phyloP scores from a whole-genome alignment of 139 green algal species.

The Chlamydomonas urium region DNA sequence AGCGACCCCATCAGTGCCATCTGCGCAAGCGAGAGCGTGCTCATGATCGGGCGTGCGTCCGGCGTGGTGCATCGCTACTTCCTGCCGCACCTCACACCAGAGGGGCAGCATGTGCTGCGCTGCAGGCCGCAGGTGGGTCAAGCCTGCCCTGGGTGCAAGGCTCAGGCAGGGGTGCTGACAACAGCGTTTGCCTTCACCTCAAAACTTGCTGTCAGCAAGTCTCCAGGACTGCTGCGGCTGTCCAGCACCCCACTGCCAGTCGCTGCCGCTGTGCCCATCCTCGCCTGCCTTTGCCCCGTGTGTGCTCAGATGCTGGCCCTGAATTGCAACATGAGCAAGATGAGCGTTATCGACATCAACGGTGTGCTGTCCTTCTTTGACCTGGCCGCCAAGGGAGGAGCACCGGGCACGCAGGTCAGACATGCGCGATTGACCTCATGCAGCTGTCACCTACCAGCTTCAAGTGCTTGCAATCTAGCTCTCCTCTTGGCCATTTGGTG shows the following conservation, averaged over 20 bases:
- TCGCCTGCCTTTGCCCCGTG: background rate
- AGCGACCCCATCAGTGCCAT: constrained; percentile 60
- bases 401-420: constrained; percentile 17
- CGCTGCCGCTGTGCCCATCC: constrained; percentile 25
- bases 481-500: too few species aligned
- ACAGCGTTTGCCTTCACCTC: constrained; percentile 74
- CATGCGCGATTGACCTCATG: too few species aligned
- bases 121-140: constrained; percentile 41
- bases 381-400: constrained; percentile 32
- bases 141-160: too few species aligned
- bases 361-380: constrained; percentile 70
- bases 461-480: too few species aligned
- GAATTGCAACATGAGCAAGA: constrained; percentile 68
- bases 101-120: constrained; percentile 52
- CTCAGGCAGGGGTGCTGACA: too few species aligned
- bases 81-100: constrained; percentile 45
- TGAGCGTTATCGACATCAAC: constrained; percentile 72
- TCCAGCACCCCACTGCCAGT: too few species aligned
- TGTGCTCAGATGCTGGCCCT: constrained; percentile 47
- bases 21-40: constrained; percentile 40
- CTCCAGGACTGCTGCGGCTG: too few species aligned
- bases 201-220: too few species aligned
- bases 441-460: too few species aligned
- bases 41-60: constrained; percentile 59
- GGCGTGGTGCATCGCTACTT: constrained; percentile 61